Conservation (phyloP, 257 asterid species). For the Solanum neorickii region DNA sequence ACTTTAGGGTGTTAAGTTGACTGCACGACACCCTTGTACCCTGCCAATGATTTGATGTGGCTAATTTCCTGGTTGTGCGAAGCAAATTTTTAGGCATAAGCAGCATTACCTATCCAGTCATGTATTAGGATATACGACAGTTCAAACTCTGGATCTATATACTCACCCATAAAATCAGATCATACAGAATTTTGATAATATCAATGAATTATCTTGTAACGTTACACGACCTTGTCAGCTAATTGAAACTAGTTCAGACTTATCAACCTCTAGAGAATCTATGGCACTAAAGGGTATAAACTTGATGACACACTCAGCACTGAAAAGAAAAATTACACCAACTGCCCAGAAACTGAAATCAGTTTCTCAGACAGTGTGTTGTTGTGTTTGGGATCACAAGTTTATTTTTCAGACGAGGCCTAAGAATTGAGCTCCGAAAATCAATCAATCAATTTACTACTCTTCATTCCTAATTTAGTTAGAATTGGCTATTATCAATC, state of each 20-base stretch:
- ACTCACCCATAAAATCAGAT: not conserved
- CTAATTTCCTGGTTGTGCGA: not conserved
- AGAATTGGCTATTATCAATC: not conserved
- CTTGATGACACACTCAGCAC: not conserved
- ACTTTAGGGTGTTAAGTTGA: not conserved
- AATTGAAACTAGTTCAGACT: not conserved
- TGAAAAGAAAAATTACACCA: not conserved
- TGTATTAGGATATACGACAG: not conserved
- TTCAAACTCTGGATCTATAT: not conserved
- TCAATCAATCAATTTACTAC: not conserved
- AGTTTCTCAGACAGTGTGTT: not conserved
- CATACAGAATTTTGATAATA: not conserved
- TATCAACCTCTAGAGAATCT: not conserved
- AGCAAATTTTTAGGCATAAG: not conserved
- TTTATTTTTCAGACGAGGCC: not conserved
- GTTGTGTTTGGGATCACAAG: not conserved
- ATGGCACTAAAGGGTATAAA: not conserved
- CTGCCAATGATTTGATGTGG: not conserved
- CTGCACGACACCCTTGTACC: not conserved
- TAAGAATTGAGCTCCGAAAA: not conserved
- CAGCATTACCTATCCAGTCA: not conserved
- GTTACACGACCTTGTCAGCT: not conserved
- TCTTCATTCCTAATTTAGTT: not conserved
- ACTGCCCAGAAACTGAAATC: not conserved
- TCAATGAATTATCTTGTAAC: not conserved